phyloP scores from a whole-genome alignment of 2,329 filamentous ascomycete genomes.

The Rhinocladiella similis region DNA sequence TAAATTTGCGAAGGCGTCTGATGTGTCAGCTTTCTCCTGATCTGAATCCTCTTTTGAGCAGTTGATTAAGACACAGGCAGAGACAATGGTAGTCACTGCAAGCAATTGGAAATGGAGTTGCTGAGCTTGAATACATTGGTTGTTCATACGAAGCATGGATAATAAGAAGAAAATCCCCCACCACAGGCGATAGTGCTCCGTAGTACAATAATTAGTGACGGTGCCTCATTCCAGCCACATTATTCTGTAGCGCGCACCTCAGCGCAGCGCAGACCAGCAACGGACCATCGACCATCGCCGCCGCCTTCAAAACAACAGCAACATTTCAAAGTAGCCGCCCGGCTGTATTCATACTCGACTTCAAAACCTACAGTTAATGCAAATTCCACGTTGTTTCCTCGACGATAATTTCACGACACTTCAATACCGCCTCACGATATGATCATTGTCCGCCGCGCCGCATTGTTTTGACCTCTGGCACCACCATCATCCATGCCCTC shows the following conservation, averaged over 20 bases:
- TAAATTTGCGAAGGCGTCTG: too few species aligned
- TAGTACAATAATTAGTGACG: neutral
- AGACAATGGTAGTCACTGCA: neutral
- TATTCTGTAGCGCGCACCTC: neutral
- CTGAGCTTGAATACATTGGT: neutral
- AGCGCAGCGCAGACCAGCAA: neutral
- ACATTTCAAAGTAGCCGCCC: conserved; percentile 6
- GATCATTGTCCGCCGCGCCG: conserved; percentile 11
- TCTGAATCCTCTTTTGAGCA: too few species aligned
- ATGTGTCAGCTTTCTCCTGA: too few species aligned
- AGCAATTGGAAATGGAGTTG: neutral
- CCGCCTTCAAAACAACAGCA: conserved; percentile 13
- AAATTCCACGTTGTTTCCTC: neutral
- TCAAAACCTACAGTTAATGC: conserved; percentile 3
- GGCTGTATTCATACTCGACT: conserved; percentile 10
- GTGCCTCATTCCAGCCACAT: conserved; percentile 14
- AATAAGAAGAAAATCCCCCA: too few species aligned
- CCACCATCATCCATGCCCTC: conserved; percentile 10
- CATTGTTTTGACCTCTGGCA: conserved; percentile 18
- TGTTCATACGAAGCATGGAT: neutral
- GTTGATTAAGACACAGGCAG: too few species aligned
- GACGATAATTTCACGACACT: neutral
- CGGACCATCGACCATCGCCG: neutral
- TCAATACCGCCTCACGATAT: conserved; percentile 10
- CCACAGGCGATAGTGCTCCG: too few species aligned